Evolutionary conservation across 164 flowering plant genomes (phyloP), one percentile per base, ranked within the genome.

Genomic region (Nelumbo lutea): DNA sequence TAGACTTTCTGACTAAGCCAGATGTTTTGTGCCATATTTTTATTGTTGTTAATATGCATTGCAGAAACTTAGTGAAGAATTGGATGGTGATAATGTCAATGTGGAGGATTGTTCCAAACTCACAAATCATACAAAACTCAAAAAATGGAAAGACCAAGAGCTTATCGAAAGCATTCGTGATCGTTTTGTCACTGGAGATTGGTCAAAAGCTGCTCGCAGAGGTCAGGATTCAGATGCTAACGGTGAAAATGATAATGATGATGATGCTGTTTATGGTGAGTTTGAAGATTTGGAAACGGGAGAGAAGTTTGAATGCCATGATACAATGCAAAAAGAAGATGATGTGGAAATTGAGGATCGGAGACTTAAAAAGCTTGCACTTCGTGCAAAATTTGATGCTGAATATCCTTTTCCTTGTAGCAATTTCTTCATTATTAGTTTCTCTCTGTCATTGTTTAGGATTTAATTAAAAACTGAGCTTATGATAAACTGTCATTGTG

Each of bases 261-360:
- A 82, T 64, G 91, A 83, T 70, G 70, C 55, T 64, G 79, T 79
- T 13, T 81, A 80, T 80, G 99, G 95, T 57, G 96, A 92, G 7
- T 87, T 95, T 86, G 99, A 95, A 81, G 99, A 95, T 75, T 48
- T 95, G 73, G 99, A 92, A 79, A 85, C 94, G 3, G 98, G 93
- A 63, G 81, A 87, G 77, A 82, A 87, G 71, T 66, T 72, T 74
- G 79, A 77, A 62, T 65, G 78, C 62, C 75, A 56, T 77, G 70
- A 61, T 69, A 61, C 67, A 42, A 67, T 44, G 38, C 62, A 74
- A 3, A 77, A 77, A 50, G 84, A 76, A 57, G 85, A 79, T 64
- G 86, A 79, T 27, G 58, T 57, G 9, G 78, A 65, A 57, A 44
- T 5, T 41, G 92, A 84, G 72, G 91, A 90, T 71, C 79, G 99